Percentiles rank a stretch among this genome's conserved stretches.
Conservation (phyloP, 257 asterid species). For the Linderniella brevidens region DNA sequence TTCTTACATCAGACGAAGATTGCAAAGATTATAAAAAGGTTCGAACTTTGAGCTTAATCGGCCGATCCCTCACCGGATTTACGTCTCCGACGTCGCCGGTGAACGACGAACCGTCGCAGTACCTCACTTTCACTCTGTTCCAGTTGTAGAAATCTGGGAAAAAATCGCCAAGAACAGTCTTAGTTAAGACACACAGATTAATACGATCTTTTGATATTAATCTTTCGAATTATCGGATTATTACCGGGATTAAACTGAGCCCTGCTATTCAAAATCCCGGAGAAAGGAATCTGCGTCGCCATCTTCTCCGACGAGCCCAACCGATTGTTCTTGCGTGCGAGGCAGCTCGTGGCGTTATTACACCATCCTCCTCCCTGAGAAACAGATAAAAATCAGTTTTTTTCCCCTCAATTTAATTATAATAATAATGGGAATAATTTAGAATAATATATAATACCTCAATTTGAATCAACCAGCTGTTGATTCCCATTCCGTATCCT, state of each 20-base stretch:
- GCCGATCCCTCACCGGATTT: slow-evolving; percentile 36
- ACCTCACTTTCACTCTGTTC: slow-evolving; percentile 69
- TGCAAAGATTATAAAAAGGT: not conserved
- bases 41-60: too few relatives aligned
- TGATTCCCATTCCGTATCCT: slow-evolving; percentile 37
- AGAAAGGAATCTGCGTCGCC: slow-evolving; percentile 37
- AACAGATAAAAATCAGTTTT: not conserved
- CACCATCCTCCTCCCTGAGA: slow-evolving; percentile 97
- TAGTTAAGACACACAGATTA: not conserved
- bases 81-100: slow-evolving; percentile 82
- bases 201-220: not conserved
- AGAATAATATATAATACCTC: too few relatives aligned
- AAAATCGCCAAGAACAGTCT: not conserved
- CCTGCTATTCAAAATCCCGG: slow-evolving; percentile 64
- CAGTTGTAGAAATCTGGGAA: slow-evolving; percentile 61
- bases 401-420: not conserved
- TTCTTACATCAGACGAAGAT: not conserved
- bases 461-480: slow-evolving; percentile 36
- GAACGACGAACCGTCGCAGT: slow-evolving; percentile 84
- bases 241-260: slow-evolving; percentile 62
- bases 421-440: not conserved
- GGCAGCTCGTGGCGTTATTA: slow-evolving; percentile 40
- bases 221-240: not conserved
- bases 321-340: slow-evolving; percentile 24
- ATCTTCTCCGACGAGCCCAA: slow-evolving; percentile 64